Base-by-base conservation (phyloP, 2,329 filamentous ascomycete species). In the Colletotrichum sp. region DNA sequence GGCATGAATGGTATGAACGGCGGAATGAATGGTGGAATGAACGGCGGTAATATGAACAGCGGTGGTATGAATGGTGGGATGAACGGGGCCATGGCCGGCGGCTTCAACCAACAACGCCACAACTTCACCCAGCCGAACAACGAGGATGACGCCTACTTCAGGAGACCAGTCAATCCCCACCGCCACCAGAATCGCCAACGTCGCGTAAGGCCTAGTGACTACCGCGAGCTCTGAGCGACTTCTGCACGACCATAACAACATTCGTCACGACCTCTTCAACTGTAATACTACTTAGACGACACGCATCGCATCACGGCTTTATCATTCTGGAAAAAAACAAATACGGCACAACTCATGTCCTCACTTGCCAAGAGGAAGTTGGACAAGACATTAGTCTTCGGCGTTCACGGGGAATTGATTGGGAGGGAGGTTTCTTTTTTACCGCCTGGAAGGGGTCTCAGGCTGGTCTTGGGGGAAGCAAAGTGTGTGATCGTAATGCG, bases 121-220 rank as follows among this genome's bases (percentile, higher is more conserved):
- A 87, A 87, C 79, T 89, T 89, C 65, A 81, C 84, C 2, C 87
- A 88, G 75, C 89, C 90, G 3, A 93, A 90, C 75, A 92, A 92
- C 78, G 95, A 98, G 72, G 96, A 98, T 74, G 95, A 96, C 76
- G 95, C 97, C 8, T 99, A 99, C 86, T 98, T 99, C 84, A 92
- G 97, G 74, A 96, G 98, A 84, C 97, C 97, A 0, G 95, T 99
- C 77, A 99, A 99, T 83, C 96, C 96, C 4, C 95, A 98, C 82
- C 92, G 97, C 67, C 95, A 97, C 82, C 94, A 96, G 84, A 95
- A 96, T 81, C 92, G 94, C 80, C 93, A 95, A 80, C 92, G 94
- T 78, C 90, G 95, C 80, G 92, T 95, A 71, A 91, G 97, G 71
- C 96, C 96, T 13, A 97, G 95, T 83, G 97, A 99, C 86, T 99